A percentile compares a stretch with the other conserved stretches of the same genome.
Conservation (phyloP, 805 yeast species). For the Wickerhamiella occidentalis region DNA sequence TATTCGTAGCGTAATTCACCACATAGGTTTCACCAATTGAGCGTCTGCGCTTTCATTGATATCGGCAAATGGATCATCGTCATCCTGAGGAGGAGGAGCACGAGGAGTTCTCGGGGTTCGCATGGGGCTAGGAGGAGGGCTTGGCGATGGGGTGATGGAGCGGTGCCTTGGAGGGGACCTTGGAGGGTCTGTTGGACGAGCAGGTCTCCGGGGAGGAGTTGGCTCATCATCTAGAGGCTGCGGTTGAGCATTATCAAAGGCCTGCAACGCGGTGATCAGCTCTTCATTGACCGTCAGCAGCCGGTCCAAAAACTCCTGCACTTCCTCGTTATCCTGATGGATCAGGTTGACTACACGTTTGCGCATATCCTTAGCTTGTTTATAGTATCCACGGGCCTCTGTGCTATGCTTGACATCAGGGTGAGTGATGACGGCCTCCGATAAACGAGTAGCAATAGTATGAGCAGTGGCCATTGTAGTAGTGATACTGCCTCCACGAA, state of each 20-base stretch:
- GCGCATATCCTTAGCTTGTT: conserved; percentile 61
- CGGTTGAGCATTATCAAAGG: conserved; percentile 40
- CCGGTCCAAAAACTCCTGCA: conserved; percentile 63
- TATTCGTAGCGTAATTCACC: conserved; percentile 14
- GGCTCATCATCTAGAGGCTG: conserved; percentile 13
- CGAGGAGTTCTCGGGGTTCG: conserved; percentile 14
- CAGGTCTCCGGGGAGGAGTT: conserved; percentile 19
- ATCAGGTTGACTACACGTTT: conserved; percentile 68
- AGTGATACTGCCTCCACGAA: conserved; percentile 20
- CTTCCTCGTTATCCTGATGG: conserved; percentile 69
- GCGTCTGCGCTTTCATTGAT: conserved; percentile 27
- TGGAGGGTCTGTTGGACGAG: conserved; percentile 17
- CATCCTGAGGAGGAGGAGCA: conserved; percentile 12
- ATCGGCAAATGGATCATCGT: conserved; percentile 44
- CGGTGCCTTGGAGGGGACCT: not conserved
- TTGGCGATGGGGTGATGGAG: not conserved
- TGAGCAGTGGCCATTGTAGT: conserved; percentile 35
- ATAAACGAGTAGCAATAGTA: conserved; percentile 56
- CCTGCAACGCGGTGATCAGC: conserved; percentile 58
- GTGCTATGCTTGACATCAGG: conserved; percentile 39
- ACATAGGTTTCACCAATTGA: conserved; percentile 21
- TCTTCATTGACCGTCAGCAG: conserved; percentile 84
- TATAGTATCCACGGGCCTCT: conserved; percentile 50
- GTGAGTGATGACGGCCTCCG: conserved; percentile 41
- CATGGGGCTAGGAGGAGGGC: conserved; percentile 12